Conservation (phyloP, 495 filamentous ascomycete species). For the Hyphodiscus hymeniophilus region DNA sequence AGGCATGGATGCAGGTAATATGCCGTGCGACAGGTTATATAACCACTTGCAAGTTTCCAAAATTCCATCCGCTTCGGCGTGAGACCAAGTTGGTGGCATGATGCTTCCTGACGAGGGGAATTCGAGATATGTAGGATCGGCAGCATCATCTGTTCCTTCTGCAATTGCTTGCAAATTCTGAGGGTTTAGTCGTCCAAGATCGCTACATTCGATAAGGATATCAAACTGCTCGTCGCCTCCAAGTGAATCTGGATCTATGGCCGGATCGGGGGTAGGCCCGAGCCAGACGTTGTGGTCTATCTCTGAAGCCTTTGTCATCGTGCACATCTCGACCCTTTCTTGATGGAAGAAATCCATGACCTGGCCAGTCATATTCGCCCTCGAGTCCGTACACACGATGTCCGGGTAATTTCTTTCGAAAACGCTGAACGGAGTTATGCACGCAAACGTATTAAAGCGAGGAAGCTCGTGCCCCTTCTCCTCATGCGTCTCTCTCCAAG, state of each 20-base stretch:
- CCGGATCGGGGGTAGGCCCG: conserved; percentile 74
- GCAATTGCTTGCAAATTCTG: conserved; percentile 40
- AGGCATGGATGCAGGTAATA: conserved; percentile 31
- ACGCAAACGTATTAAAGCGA: conserved; percentile 77
- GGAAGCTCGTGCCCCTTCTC: conserved; percentile 45
- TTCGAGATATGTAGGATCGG: conserved; percentile 49
- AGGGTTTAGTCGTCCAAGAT: conserved; percentile 62
- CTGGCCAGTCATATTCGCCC: conserved; percentile 62
- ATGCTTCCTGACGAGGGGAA: conserved; percentile 93
- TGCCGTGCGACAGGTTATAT: conserved; percentile 62
- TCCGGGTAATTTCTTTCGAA: conserved; percentile 65
- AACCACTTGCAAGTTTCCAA: conserved; percentile 86
- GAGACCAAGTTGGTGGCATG: conserved; percentile 69
- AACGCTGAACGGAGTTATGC: conserved; percentile 54
- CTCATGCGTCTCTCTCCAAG: conserved; percentile 60
- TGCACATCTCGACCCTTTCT: conserved; percentile 86
- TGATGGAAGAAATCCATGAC: conserved; percentile 89
- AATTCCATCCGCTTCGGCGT: conserved; percentile 71
- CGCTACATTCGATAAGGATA: conserved; percentile 77
- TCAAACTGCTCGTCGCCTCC: conserved; percentile 48
- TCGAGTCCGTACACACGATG: conserved; percentile 67
- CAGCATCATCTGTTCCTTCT: conserved; percentile 22
- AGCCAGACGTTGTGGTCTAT: conserved; percentile 86
- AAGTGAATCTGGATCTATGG: conserved; percentile 18
- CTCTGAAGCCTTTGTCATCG: conserved; percentile 83